A percentile compares a stretch with the other conserved stretches of the same genome.
These are phyloP conservation scores for Lactifluus piperatus DNA, from an alignment of 768 basidiomycete species.

Conservation along the genomic window DNA sequence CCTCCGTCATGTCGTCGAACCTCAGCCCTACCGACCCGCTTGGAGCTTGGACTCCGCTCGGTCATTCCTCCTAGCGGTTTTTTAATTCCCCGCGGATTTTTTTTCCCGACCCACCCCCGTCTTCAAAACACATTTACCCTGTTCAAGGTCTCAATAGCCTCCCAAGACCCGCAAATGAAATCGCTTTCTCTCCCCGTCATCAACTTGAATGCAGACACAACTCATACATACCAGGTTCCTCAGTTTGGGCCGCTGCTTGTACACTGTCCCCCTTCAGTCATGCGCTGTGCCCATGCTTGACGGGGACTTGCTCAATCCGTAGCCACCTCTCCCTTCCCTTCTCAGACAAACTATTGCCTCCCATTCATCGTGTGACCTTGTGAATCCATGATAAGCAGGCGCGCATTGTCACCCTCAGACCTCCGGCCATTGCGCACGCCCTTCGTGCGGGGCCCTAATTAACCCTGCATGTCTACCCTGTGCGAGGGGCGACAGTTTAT, in stretches of 20 bases:
- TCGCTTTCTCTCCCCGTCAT: neutral
- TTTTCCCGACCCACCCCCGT: neutral
- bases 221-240: neutral
- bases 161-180: neutral
- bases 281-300: no score
- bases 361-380: neutral
- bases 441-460: neutral
- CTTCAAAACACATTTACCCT: neutral
- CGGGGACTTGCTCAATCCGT: neutral
- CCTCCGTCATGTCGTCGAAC: neutral
- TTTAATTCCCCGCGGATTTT: neutral
- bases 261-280: no score
- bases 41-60: neutral
- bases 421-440: no score
- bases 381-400: neutral
- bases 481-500: neutral
- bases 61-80: neutral
- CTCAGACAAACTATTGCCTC: neutral
- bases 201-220: neutral
- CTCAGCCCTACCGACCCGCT: neutral
- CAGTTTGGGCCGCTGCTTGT: no score
- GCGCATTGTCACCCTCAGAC: neutral
- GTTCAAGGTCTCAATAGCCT: neutral
- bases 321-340: neutral
- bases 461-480: neutral